Conservation (phyloP, 176 grass and related monocot species). For the Oryza coarctata region DNA sequence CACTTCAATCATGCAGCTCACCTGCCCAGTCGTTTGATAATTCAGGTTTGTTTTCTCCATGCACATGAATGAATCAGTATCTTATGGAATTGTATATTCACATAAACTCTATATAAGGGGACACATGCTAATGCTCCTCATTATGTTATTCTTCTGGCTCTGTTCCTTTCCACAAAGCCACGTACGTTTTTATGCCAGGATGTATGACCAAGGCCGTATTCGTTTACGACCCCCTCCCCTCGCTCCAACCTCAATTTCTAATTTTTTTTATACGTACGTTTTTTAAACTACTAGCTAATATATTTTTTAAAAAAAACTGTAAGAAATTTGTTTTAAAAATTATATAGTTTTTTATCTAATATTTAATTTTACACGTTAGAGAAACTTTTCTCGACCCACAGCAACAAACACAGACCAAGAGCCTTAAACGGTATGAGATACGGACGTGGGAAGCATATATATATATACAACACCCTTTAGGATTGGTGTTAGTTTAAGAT, state of each 20-base stretch:
- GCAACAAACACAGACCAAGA: too few relatives aligned
- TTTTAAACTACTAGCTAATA: too few relatives aligned
- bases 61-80: constrained; percentile 45
- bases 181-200: constrained; percentile 41
- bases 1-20: constrained; percentile 59
- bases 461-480: constrained; percentile 27
- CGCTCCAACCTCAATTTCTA: too few relatives aligned
- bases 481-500: constrained; percentile 6
- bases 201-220: too few relatives aligned
- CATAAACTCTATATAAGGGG: constrained; percentile 39
- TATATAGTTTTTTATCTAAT: too few relatives aligned
- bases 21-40: constrained; percentile 45
- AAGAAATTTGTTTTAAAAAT: too few relatives aligned
- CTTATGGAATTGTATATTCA: constrained; percentile 39
- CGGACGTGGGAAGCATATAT: constrained; percentile 27
- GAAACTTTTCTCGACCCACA: too few relatives aligned
- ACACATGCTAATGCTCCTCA: constrained; percentile 50
- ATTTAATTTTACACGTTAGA: too few relatives aligned
- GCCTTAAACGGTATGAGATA: neutral
- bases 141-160: constrained; percentile 38
- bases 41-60: constrained; percentile 25
- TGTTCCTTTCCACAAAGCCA: constrained; percentile 43
- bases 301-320: too few relatives aligned
- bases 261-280: too few relatives aligned
- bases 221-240: too few relatives aligned